Evolutionary conservation across 805 yeast species (phyloP), one percentile per base, ranked within the genome.

Genomic region (Isabelozyma rhagii): DNA sequence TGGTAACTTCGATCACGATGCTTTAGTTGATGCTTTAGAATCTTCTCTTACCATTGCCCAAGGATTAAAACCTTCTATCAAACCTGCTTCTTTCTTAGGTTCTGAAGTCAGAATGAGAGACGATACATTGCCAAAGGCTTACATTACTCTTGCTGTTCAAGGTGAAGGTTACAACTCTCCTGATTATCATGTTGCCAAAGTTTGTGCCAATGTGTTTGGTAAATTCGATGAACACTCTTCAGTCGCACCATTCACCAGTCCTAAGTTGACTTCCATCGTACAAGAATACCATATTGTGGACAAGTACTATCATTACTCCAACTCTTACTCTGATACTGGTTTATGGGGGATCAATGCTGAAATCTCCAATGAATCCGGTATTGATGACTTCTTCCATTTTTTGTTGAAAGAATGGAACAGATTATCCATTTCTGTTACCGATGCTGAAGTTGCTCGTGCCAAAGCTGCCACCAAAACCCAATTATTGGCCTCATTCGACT

Each of bases 101-200:
- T 87, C 94, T 44, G 96, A 88, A 67, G 85, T 87, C 57, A 84
- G 92, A 81, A 74, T 87, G 75, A 85, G 96, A 83, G 96, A 88
- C 66, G 96, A 88, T 72, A 88, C 90, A 60, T 67, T 85, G 63
- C 89, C 93, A 66, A 80, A 82, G 66, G 94, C 93, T 50, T 85
- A 86, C 79, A 79, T 87, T 61, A 71, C 91, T 48, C 77, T 88
- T 61, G 90, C 91, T 51, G 93, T 79, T 49, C 77, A 81, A 63
- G 89, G 90, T 74, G 92, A 86, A 71, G 74, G 85, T 42, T 53
- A 78, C 45, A 63, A 64, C 53, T 83, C 92, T 50, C 82, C 85
- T 57, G 80, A 85, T 62, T 86, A 78, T 76, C 79, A 79, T 69
- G 81, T 82, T 53, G 85, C 93, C 57, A 72, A 84, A 71, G 90